Evolutionary conservation across 2,329 filamentous ascomycete genomes (phyloP).

Genomic region (Epichloe gansuensis): DNA sequence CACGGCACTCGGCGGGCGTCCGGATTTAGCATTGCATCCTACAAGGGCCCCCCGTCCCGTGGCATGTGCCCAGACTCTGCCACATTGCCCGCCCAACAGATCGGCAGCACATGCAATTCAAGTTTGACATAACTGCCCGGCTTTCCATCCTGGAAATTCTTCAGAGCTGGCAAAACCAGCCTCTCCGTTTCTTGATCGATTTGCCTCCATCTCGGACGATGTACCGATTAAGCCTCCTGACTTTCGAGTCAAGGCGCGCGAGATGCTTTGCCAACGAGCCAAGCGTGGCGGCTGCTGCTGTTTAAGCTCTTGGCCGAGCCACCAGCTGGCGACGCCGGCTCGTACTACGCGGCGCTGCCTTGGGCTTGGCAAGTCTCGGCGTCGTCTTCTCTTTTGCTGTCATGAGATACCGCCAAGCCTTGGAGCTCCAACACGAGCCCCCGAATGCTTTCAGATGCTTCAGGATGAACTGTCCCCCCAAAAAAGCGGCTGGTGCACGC

Average conservation of each 20-base stretch:
- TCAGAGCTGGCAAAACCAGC: neutral
- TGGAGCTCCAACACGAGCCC: constrained; percentile 5
- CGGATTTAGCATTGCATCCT: neutral
- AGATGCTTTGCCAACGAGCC: neutral
- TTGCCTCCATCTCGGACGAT: neutral
- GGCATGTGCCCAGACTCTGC: too few species aligned
- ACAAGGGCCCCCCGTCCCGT: neutral
- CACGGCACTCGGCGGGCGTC: neutral
- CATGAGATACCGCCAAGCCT: constrained; percentile 10
- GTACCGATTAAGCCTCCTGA: neutral
- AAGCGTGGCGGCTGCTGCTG: neutral
- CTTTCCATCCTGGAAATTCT: neutral
- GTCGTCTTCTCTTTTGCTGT: constrained; percentile 6
- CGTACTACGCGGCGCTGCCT: constrained; percentile 2
- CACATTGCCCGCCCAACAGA: neutral
- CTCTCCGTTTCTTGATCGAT: neutral
- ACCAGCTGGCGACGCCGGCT: constrained; percentile 1
- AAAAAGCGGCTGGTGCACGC: neutral
- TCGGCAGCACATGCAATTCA: neutral
- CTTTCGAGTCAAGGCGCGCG: neutral
- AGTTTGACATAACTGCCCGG: neutral
- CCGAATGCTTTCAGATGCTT: neutral
- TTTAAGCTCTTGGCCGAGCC: constrained; percentile 1
- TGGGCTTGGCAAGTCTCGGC: constrained; percentile 13
- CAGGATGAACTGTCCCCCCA: neutral